A percentile compares a stretch with the other conserved stretches of the same genome.
These are phyloP conservation scores for Hericium coralloides DNA, from an alignment of 768 basidiomycete species.

Conservation along the genomic window DNA sequence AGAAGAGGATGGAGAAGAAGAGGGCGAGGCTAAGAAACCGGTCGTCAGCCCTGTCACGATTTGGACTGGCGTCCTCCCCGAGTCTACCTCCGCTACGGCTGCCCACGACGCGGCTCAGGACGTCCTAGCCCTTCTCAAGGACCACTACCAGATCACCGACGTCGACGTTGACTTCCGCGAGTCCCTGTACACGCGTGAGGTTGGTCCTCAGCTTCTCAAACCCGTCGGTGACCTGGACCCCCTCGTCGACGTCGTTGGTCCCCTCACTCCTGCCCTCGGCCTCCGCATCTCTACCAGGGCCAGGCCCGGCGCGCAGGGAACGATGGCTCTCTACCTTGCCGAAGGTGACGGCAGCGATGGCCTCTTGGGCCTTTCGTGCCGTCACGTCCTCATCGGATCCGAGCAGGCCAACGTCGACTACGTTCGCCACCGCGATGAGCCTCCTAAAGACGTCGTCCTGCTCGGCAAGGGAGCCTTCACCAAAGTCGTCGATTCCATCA, in stretches of 20 bases:
- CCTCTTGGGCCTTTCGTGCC: conserved; percentile 22
- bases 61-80: conserved; percentile 31
- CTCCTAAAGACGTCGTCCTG: conserved; percentile 23
- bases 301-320: conserved; percentile 14
- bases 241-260: neutral
- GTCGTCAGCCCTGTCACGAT: conserved; percentile 19
- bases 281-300: neutral
- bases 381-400: conserved; percentile 21
- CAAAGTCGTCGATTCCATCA: conserved; percentile 22
- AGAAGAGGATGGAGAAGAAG: neutral
- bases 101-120: conserved; percentile 19
- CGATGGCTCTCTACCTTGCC: conserved; percentile 20
- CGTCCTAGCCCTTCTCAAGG: conserved; percentile 25
- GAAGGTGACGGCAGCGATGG: conserved; percentile 18
- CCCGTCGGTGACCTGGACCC: neutral
- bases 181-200: neutral
- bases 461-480: conserved; percentile 21
- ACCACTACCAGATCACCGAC: conserved; percentile 20
- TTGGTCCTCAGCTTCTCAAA: neutral
- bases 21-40: too few relatives aligned
- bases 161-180: conserved; percentile 30
- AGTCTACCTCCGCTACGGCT: conserved; percentile 14
- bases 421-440: conserved; percentile 16
- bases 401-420: conserved; percentile 22
- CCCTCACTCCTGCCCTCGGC: neutral